Conservation (phyloP, 345 rosid species). For the Conringia planisiliqua region DNA sequence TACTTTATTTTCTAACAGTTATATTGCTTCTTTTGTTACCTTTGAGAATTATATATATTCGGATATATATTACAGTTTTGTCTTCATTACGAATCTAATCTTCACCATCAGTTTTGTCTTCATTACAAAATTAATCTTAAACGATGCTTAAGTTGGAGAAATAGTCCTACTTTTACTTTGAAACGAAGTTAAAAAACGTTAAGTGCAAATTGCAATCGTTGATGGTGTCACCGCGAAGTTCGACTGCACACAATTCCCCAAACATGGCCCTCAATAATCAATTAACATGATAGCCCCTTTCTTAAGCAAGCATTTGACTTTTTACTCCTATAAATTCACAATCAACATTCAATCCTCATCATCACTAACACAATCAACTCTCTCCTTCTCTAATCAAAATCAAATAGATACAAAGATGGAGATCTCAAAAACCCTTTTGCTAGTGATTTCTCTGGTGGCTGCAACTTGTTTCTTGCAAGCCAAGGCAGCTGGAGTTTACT, state of each 20-base stretch:
- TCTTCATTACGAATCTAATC: not conserved
- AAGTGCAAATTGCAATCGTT: conserved; percentile 21
- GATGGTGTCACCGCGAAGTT: conserved; percentile 27
- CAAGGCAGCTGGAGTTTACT: conserved; percentile 36
- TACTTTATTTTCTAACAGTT: not conserved
- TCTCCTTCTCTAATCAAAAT: not conserved
- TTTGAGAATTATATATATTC: not conserved
- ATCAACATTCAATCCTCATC: not conserved
- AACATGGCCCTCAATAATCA: not conserved
- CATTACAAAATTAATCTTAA: conserved; percentile 10
- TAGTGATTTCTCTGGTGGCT: conserved; percentile 18
- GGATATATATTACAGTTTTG: not conserved
- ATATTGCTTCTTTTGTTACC: not conserved
- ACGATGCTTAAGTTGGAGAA: conserved; percentile 29
- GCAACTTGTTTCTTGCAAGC: conserved; percentile 36
- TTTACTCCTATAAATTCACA: conserved; percentile 22
- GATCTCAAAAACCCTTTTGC: conserved; percentile 28
- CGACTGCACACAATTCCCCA: conserved; percentile 16
- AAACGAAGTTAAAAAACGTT: conserved; percentile 19
- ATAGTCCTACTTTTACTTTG: conserved; percentile 21
- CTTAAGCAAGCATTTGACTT: conserved; percentile 31
- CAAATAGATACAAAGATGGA: conserved; percentile 6
- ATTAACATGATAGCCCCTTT: not conserved
- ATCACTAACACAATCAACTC: conserved; percentile 12
- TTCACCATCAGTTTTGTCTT: not conserved